A percentile compares a stretch with the other conserved stretches of the same genome.
Conservation (phyloP, 1,284 basidiomycete species). For the Fomitopsis pinicola region DNA sequence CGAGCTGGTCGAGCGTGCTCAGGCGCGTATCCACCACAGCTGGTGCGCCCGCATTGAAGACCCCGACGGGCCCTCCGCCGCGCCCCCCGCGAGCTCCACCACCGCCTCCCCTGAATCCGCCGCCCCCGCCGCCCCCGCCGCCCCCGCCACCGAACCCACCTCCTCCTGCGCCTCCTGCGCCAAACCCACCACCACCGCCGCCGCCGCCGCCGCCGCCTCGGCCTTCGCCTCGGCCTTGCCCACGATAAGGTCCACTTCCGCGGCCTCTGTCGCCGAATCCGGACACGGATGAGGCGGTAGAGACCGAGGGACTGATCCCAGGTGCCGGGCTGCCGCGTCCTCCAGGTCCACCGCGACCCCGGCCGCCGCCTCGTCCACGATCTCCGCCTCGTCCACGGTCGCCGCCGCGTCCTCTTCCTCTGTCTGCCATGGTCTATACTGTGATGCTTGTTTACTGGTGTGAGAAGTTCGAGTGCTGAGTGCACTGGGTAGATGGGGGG, state of each 20-base stretch:
- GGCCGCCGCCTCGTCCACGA: conserved; percentile 1
- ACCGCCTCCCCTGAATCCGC: not conserved
- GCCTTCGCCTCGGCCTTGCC: conserved; percentile 12
- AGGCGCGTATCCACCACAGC: conserved; percentile 42
- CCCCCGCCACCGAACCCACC: not conserved
- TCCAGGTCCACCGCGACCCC: conserved; percentile 11
- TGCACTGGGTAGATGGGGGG: not conserved
- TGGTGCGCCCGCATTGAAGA: conserved; percentile 34
- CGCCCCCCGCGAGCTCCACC: conserved; percentile 12
- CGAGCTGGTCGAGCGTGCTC: conserved; percentile 35
- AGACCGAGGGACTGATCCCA: conserved; percentile 16
- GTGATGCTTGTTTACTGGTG: not conserved
- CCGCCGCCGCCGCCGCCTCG: conserved; percentile 20
- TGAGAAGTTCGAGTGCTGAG: not conserved
- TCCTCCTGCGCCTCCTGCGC: not conserved
- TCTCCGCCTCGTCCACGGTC: not conserved
- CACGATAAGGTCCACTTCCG: conserved; percentile 7
- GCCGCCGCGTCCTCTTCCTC: not conserved
- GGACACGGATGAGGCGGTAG: conserved; percentile 10
- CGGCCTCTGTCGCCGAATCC: conserved; percentile 11
- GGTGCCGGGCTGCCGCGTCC: conserved; percentile 12
- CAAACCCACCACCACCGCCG: conserved; percentile 17
- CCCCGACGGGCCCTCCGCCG: conserved; percentile 16
- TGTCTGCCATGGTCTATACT: not conserved
- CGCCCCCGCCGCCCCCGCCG: conserved; percentile 12